Base-by-base conservation (phyloP, 176 grass and related monocot species). In the bread wheat (Triticum aestivum) region DNA sequence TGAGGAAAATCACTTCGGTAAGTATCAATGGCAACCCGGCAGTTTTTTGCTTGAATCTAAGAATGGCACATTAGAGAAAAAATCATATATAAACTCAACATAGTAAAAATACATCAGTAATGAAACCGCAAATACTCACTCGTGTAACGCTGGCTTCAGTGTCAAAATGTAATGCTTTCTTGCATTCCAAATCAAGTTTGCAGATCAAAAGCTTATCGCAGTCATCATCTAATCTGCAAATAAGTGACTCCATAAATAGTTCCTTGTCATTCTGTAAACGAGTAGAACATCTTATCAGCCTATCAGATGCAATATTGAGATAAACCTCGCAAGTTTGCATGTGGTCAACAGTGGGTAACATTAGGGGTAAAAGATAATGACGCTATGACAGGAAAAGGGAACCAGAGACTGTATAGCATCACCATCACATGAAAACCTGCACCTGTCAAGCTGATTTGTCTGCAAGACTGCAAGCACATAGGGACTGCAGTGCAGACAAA, bases 211-310 rank as follows among this genome's bases (percentile, higher is more conserved):
- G 90, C 90, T 92, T 98, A 29, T 92, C 82, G 77, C 93, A 98
- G 52, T 95, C 82, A 80, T 87, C 84, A 81, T 95, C 91, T 82
- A 95, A 52, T 92, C 90, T 95, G 75, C 93, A 98, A 83, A 98
- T 98, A 86, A 98, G 91, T 34, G 96, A 98, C 79, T 98, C 91
- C 96, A 98, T 94, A 79, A 98, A 98, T 73, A 98, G 86, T 73
- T 95, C 89, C 81, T 94, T 87, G 70, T 92, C 84, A 37, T 58
- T 92, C 93, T 95, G 96, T 75, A 87, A 87, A 87, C 7, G 64
- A 62, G 75, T 69, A 65, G 32, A 79, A 86, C 67, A 84, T 58
- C 37, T 13, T 65, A 32, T 87, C 81, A 89, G 54, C 44, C 42
- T 73, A 32, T 76, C 44, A 52, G 73, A 76, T 20, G 65, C 45